These are phyloP conservation scores for Stylosanthes scabra DNA, from an alignment of 331 rosid species.

Conservation along the genomic window DNA sequence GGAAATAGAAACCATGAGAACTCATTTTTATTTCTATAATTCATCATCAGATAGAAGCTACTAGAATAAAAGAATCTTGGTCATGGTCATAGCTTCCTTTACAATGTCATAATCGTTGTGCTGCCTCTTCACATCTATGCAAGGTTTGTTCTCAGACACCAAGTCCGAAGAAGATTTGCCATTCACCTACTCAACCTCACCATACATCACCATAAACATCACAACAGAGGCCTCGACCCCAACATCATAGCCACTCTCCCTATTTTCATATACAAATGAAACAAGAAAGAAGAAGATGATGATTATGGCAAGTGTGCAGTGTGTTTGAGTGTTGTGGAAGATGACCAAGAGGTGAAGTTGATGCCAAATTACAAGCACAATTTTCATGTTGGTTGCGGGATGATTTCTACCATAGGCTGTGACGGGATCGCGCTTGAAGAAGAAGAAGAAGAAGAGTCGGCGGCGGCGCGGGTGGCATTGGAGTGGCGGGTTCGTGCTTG, in stretches of 20 bases:
- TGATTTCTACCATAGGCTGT: too few relatives aligned
- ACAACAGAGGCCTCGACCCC: slow-evolving; percentile 80
- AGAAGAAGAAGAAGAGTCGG: too few relatives aligned
- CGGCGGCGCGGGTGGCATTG: too few relatives aligned
- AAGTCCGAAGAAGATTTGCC: slow-evolving; percentile 62
- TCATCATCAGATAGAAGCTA: not conserved
- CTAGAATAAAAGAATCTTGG: slow-evolving; percentile 63
- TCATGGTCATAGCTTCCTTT: slow-evolving; percentile 63
- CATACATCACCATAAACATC: too few relatives aligned
- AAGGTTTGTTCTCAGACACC: slow-evolving; percentile 63
- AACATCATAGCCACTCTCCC: slow-evolving; percentile 60
- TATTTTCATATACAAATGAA: slow-evolving; percentile 39
- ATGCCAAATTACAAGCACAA: slow-evolving; percentile 56
- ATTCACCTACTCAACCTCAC: slow-evolving; percentile 54
- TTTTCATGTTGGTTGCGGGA: slow-evolving; percentile 54
- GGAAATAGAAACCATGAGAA: not conserved
- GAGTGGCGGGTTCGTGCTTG: too few relatives aligned
- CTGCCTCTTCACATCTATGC: slow-evolving; percentile 83
- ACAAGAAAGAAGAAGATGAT: not conserved
- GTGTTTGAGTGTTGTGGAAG: slow-evolving; percentile 51
- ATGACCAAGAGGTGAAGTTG: slow-evolving; percentile 43
- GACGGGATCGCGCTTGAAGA: too few relatives aligned
- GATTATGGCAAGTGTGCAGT: slow-evolving; percentile 67
- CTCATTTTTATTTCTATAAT: not conserved
- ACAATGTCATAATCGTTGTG: slow-evolving; percentile 56